Percentiles rank a stretch among this genome's conserved stretches.
phyloP scores from a whole-genome alignment of 1,284 basidiomycete species.

The Melanopsichium pennsylvanicum region DNA sequence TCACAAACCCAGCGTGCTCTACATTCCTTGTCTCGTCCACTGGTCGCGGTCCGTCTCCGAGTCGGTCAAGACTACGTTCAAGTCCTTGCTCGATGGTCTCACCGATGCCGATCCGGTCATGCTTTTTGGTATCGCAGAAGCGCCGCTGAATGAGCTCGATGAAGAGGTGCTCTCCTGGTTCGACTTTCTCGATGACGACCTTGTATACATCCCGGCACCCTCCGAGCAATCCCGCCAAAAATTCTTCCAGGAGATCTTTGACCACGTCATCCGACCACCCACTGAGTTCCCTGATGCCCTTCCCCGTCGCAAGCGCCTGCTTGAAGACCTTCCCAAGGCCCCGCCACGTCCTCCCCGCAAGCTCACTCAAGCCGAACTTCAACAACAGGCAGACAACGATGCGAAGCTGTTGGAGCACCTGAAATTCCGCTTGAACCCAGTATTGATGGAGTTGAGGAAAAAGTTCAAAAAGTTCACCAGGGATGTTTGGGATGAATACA shows the following conservation, averaged over 20 bases:
- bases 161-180: constrained; percentile 91
- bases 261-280: constrained; percentile 71
- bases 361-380: constrained; percentile 83
- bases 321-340: constrained; percentile 86
- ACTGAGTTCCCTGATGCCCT: constrained; percentile 90
- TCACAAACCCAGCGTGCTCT: constrained; percentile 93
- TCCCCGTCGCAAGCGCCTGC: constrained; percentile 79
- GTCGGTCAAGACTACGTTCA: constrained; percentile 82
- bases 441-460: constrained; percentile 86
- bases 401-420: constrained; percentile 80
- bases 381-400: constrained; percentile 83
- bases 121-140: constrained; percentile 86
- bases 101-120: constrained; percentile 90
- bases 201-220: constrained; percentile 71
- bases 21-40: constrained; percentile 85
- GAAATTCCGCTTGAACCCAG: constrained; percentile 84
- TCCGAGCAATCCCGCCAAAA: constrained; percentile 71
- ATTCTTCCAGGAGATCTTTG: constrained; percentile 76
- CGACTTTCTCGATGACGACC: constrained; percentile 78
- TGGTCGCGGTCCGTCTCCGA: constrained; percentile 89
- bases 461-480: constrained; percentile 92
- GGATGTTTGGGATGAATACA: constrained; percentile 71
- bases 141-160: constrained; percentile 76
- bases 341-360: constrained; percentile 86
- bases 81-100: constrained; percentile 88